Percentiles rank a stretch among this genome's conserved stretches.
Evolutionary conservation across 495 filamentous ascomycete genomes (phyloP).

Genomic region (Massariosphaeria phaeospora): DNA sequence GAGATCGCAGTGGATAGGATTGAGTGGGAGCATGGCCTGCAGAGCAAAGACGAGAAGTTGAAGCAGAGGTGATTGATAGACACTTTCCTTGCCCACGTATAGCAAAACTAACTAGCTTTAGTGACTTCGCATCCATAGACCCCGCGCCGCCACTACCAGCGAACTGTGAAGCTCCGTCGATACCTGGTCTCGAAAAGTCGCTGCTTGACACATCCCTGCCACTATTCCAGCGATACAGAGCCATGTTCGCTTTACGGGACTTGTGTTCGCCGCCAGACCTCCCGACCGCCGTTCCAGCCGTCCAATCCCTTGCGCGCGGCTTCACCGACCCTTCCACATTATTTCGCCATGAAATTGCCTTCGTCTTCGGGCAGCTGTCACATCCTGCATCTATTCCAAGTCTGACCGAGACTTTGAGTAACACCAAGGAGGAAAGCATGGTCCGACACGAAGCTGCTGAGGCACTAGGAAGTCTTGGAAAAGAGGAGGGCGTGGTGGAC

Average conservation of each 20-base stretch:
- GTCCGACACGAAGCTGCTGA: constrained; percentile 97
- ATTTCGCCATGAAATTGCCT: constrained; percentile 97
- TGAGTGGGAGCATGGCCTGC: constrained; percentile 79
- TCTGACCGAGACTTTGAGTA: constrained; percentile 69
- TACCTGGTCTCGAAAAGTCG: constrained; percentile 67
- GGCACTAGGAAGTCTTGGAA: constrained; percentile 91
- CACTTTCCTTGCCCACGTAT: not conserved
- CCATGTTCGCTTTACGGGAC: constrained; percentile 96
- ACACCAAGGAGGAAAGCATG: constrained; percentile 83
- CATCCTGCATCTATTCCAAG: constrained; percentile 95
- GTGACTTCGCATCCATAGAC: constrained; percentile 92
- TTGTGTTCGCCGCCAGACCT: constrained; percentile 87
- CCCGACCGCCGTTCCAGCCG: constrained; percentile 75
- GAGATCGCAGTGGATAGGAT: constrained; percentile 94
- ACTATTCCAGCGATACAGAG: constrained; percentile 89
- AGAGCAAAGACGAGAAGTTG: constrained; percentile 66
- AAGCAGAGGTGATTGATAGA: constrained; percentile 59
- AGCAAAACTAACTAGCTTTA: constrained; percentile 39
- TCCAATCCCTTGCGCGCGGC: constrained; percentile 80
- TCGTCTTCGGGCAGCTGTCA: constrained; percentile 93
- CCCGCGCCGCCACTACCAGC: constrained; percentile 84
- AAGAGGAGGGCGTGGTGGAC: constrained; percentile 87
- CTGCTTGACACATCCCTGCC: constrained; percentile 73
- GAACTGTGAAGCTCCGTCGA: constrained; percentile 48
- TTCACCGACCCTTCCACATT: constrained; percentile 82